Evolutionary conservation across 208 protist species (phyloP).

Genomic region (Crithidia mellificae): DNA sequence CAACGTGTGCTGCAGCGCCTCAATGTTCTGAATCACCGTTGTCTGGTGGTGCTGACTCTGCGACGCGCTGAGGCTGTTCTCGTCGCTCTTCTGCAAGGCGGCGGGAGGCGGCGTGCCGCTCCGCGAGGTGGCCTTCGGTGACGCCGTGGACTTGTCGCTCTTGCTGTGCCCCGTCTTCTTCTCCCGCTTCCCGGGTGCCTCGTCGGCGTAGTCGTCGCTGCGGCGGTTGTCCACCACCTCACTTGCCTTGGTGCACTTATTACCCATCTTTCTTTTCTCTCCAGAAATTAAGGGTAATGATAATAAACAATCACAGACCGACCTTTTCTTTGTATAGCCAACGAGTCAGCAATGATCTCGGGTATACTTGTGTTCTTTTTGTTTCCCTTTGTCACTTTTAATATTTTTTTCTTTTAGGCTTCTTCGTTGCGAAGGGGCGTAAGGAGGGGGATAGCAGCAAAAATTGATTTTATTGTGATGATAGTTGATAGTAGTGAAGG

Average conservation of each 20-base stretch:
- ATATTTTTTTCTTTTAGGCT: too few relatives aligned
- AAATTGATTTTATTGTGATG: too few relatives aligned
- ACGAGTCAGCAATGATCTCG: too few relatives aligned
- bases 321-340: too few relatives aligned
- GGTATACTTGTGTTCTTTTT: too few relatives aligned
- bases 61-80: not conserved
- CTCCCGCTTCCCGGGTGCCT: constrained; percentile 16
- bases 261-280: constrained; percentile 36
- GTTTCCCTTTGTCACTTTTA: too few relatives aligned
- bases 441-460: too few relatives aligned
- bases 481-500: too few relatives aligned
- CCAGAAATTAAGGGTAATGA: too few relatives aligned
- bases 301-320: too few relatives aligned
- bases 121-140: not conserved
- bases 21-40: constrained; percentile 43
- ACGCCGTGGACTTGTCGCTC: constrained; percentile 18
- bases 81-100: not conserved
- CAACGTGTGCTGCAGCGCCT: constrained; percentile 59
- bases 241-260: constrained; percentile 38
- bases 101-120: not conserved
- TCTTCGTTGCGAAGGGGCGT: too few relatives aligned
- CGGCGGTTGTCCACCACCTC: constrained; percentile 30
- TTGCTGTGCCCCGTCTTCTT: constrained; percentile 20
- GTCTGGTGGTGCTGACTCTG: not conserved
- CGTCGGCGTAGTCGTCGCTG: not conserved